Conservation (phyloP, 2,329 filamentous ascomycete genomes). For the Paraphaeosphaeria minitans region DNA sequence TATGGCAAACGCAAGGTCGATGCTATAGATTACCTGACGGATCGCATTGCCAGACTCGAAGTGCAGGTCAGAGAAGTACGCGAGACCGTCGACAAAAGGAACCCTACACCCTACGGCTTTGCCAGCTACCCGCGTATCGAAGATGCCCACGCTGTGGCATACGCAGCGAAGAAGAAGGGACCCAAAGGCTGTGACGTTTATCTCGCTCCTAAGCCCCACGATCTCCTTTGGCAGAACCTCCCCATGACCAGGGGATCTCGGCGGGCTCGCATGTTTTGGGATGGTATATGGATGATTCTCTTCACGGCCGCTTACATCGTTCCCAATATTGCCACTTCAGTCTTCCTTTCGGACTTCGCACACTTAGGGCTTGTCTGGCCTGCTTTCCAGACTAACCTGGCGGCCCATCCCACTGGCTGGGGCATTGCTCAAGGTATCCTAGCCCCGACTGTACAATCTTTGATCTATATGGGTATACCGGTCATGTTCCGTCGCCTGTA, state of each 20-base stretch:
- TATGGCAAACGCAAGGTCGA: constrained; percentile 78
- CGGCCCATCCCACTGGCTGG: constrained; percentile 71
- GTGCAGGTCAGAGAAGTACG: constrained; percentile 83
- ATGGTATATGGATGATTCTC: constrained; percentile 80
- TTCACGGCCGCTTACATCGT: constrained; percentile 85
- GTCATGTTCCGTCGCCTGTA: constrained; percentile 88
- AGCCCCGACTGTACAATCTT: constrained; percentile 82
- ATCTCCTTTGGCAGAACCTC: constrained; percentile 96
- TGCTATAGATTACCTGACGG: constrained; percentile 89
- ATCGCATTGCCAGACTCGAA: constrained; percentile 81
- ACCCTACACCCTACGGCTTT: constrained; percentile 89
- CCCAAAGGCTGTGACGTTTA: constrained; percentile 76
- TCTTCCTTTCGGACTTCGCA: constrained; percentile 85
- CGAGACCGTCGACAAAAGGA: constrained; percentile 81
- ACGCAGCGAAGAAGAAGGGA: constrained; percentile 76
- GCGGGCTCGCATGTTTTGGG: constrained; percentile 73
- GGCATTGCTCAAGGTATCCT: constrained; percentile 89
- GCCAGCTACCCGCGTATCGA: constrained; percentile 87
- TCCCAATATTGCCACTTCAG: constrained; percentile 90
- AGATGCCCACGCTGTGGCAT: constrained; percentile 83
- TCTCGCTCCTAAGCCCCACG: constrained; percentile 84
- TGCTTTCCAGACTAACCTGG: constrained; percentile 71
- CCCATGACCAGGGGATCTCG: constrained; percentile 71
- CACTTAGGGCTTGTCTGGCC: constrained; percentile 84
- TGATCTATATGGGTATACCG: constrained; percentile 84